Evolutionary conservation across 768 basidiomycete genomes (phyloP).

Genomic region (Boletus coccyginus): DNA sequence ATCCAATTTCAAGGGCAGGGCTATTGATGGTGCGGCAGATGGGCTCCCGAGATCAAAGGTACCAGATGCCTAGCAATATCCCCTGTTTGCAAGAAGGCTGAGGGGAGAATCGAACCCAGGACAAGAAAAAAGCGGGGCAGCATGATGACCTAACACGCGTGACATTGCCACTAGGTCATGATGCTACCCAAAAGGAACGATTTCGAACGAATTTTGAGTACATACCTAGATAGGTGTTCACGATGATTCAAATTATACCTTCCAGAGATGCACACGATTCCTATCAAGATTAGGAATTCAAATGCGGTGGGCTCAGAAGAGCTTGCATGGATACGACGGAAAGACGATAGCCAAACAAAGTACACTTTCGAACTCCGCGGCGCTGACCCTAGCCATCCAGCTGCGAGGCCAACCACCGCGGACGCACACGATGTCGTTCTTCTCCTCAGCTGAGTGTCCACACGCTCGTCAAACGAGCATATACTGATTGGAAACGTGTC

Average conservation of each 20-base stretch:
- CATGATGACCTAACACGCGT: background rate
- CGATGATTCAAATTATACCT: background rate
- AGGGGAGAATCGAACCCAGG: background rate
- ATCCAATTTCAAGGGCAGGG: no score
- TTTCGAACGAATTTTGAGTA: background rate
- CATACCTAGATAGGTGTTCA: background rate
- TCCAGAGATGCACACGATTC: background rate
- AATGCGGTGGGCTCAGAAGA: background rate
- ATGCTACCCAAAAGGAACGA: background rate
- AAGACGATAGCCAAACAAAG: background rate
- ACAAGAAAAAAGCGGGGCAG: background rate
- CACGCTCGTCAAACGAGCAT: background rate
- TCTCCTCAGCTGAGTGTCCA: conserved; percentile 42
- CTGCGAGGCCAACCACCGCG: background rate
- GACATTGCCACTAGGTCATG: conserved; percentile 10
- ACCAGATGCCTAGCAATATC: no score
- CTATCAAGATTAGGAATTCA: background rate
- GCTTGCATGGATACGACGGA: background rate
- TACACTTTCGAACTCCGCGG: conserved; percentile 17
- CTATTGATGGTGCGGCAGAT: no score
- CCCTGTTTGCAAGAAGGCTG: no score
- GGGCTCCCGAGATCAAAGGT: background rate
- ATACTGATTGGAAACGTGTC: background rate
- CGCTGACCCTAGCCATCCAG: background rate
- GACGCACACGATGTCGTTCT: conserved; percentile 40